Base-by-base conservation (phyloP, 768 basidiomycete genomes). In the Mycena albidolilacea region DNA sequence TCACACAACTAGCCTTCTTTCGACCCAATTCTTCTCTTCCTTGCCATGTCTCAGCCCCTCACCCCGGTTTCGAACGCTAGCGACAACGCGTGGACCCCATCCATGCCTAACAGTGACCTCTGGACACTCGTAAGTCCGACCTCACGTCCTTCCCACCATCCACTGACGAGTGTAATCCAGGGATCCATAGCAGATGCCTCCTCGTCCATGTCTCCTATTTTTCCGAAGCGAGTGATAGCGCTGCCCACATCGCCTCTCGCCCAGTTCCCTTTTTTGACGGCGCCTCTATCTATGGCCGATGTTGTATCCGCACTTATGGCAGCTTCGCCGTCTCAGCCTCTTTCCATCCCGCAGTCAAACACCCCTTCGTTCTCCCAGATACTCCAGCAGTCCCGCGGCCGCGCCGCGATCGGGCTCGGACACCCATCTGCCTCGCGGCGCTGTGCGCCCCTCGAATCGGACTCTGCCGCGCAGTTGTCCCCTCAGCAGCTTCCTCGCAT, bases 101-200 rank as follows among this genome's bases (percentile, higher is more conserved):
- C 41, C 14, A 44, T 70, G 69, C 61, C 69, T 8, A 70, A 70
- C 38, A 70, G 69, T 23, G 69, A 70, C 37, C 54, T 63, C 17
- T 70, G 41, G 54, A 70, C 69, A 10, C 52, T 70, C 6, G 69
- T 70, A 64, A 70, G 62, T 21, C 19, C 41, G 5, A 23, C 39
- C 7, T 7, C 1, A 3, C 39, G 23, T 44, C 23, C 52, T 7
- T 37, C 30, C 4, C n/a, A 15, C 43, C 43, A n/a, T n/a, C 43
- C 23, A 37, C 43, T 70, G 38, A 61, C 44, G 11, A 62, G 17
- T 35, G 5, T 52, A 15, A 37, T 59, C 4, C 54, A 70, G 69
- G 55, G 35, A 10, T 54, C 67, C 5, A 23, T 60, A 6, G 41
- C 9, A 43, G 41, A 46, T 39, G 61, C 35, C 54, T 39, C 69